phyloP scores from a whole-genome alignment of 2,329 filamentous ascomycete species.

The Colletotrichum chlorophyti region DNA sequence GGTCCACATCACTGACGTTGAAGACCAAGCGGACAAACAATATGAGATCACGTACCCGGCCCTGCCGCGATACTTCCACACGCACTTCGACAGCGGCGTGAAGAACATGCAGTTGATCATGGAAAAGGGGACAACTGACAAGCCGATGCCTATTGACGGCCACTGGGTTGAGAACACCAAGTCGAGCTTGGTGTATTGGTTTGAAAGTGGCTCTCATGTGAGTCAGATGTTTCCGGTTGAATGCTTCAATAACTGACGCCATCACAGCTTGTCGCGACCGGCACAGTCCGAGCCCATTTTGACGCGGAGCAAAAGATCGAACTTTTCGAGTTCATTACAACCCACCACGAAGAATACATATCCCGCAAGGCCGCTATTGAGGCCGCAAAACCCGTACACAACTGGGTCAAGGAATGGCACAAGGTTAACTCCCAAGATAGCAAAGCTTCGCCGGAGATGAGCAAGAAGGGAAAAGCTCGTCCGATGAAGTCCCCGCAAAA shows the following conservation, averaged over 20 bases:
- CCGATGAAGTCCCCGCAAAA: conserved; percentile 65
- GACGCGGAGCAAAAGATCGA: conserved; percentile 83
- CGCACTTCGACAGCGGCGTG: conserved; percentile 87
- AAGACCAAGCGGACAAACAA: conserved; percentile 72
- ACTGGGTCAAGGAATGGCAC: conserved; percentile 72
- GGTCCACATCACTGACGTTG: conserved; percentile 62
- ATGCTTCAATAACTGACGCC: conserved; percentile 2
- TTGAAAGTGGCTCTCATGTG: conserved; percentile 83
- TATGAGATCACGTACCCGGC: conserved; percentile 87
- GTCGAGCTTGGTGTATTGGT: conserved; percentile 88
- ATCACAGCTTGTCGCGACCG: conserved; percentile 76
- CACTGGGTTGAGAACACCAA: conserved; percentile 79
- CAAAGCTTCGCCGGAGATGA: conserved; percentile 70
- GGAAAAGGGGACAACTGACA: conserved; percentile 68
- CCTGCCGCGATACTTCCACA: conserved; percentile 87
- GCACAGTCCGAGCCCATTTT: conserved; percentile 80
- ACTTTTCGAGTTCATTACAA: conserved; percentile 81
- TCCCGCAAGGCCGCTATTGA: conserved; percentile 71
- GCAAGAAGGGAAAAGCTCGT: conserved; percentile 68
- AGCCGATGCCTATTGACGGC: conserved; percentile 65
- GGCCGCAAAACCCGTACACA: conserved; percentile 66
- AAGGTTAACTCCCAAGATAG: conserved; percentile 62
- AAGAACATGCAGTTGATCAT: conserved; percentile 85
- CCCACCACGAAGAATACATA: conserved; percentile 82
- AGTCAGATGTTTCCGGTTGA: conserved; percentile 39